Conservation (phyloP, 208 protist genomes). For the Naegleria fowleri region DNA sequence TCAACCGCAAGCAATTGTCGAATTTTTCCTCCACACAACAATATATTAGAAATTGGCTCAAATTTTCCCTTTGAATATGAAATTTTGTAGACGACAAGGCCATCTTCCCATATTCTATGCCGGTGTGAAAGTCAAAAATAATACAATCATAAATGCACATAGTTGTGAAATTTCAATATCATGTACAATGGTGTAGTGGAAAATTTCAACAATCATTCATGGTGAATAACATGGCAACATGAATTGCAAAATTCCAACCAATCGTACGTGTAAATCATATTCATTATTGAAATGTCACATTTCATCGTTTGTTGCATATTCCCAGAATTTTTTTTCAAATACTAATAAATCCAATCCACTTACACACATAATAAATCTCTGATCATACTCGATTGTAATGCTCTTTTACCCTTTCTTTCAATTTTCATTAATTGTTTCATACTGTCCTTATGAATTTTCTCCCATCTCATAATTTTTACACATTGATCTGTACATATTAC, state of each 20-base stretch:
- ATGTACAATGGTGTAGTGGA: too few species aligned
- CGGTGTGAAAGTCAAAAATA: too few species aligned
- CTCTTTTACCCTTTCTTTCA: not conserved
- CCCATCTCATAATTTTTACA: not conserved
- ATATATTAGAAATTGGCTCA: not conserved
- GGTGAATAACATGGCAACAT: too few species aligned
- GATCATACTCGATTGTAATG: not conserved
- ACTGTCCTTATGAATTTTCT: not conserved
- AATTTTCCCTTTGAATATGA: not conserved
- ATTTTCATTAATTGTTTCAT: not conserved
- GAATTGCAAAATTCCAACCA: too few species aligned
- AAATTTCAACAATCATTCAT: too few species aligned
- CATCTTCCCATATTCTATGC: not conserved
- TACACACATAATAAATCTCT: not conserved
- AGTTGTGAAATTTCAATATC: too few species aligned
- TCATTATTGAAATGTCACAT: too few species aligned
- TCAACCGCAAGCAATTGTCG: not conserved
- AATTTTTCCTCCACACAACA: not conserved
- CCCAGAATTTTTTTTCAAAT: too few species aligned
- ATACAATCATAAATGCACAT: too few species aligned
- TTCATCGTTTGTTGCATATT: too few species aligned
- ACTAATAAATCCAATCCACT: too few species aligned
- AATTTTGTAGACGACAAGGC: not conserved
- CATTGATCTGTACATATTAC: not conserved
- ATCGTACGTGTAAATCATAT: too few species aligned